phyloP scores from a whole-genome alignment of 108 stramenopile species.

The Cylindrotheca fusiformis region DNA sequence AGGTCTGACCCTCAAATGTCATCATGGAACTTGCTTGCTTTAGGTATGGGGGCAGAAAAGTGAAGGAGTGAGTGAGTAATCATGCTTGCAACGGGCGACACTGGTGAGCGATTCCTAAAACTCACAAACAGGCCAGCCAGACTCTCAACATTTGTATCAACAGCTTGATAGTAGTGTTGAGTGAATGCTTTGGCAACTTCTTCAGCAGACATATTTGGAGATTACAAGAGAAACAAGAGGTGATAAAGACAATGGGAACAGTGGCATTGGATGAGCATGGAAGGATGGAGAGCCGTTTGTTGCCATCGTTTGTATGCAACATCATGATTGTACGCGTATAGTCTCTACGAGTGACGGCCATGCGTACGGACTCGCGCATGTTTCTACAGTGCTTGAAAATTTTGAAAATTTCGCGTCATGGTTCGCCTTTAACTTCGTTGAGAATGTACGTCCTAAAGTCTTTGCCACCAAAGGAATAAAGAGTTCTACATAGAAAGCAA shows the following conservation, averaged over 20 bases:
- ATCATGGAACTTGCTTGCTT: constrained; percentile 71
- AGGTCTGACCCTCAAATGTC: constrained; percentile 85
- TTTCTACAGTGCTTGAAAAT: no score
- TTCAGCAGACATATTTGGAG: constrained; percentile 76
- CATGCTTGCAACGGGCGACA: not conserved
- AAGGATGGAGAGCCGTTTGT: no score
- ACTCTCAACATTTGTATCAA: constrained; percentile 55
- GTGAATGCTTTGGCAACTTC: constrained; percentile 87
- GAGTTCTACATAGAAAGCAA: no score
- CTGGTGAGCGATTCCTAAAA: not conserved
- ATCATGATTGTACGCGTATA: no score
- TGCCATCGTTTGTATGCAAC: no score
- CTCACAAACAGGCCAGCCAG: constrained; percentile 83
- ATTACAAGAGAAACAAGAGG: not conserved
- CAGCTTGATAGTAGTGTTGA: constrained; percentile 71
- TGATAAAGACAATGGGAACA: not conserved
- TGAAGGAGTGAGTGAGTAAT: not conserved
- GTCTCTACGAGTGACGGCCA: no score
- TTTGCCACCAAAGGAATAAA: no score
- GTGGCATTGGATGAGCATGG: no score
- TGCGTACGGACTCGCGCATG: no score
- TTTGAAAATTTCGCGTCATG: no score
- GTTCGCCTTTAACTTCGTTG: no score
- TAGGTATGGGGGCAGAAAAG: not conserved
- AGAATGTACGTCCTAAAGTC: no score